phyloP scores from a whole-genome alignment of 2,329 filamentous ascomycete genomes.

The Xylariaceae sp. region DNA sequence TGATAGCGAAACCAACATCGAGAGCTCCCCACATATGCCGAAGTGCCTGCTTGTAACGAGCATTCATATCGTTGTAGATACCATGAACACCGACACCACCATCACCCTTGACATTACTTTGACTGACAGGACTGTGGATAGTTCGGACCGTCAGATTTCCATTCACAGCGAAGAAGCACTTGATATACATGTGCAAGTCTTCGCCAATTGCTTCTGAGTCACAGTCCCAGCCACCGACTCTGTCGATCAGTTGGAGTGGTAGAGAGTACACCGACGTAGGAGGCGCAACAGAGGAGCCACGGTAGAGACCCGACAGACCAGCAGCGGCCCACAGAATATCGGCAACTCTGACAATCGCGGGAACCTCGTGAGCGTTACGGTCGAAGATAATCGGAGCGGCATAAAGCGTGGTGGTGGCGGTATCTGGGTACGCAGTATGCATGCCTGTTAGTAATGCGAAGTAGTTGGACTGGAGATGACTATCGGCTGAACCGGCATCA shows the following conservation, averaged over 20 bases:
- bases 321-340: conserved; percentile 70
- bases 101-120: conserved; percentile 65
- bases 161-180: conserved; percentile 71
- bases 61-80: conserved; percentile 52
- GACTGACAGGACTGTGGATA: conserved; percentile 65
- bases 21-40: conserved; percentile 74
- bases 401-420: conserved; percentile 60
- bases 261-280: conserved; percentile 73
- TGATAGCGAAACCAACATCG: conserved; percentile 62
- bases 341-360: conserved; percentile 64
- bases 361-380: conserved; percentile 65
- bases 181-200: conserved; percentile 74
- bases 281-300: conserved; percentile 59
- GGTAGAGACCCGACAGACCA: conserved; percentile 65
- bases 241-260: conserved; percentile 61
- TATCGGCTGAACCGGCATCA: conserved; percentile 50
- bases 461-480: conserved; percentile 65
- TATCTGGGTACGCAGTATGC: conserved; percentile 57
- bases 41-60: conserved; percentile 67
- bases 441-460: conserved; percentile 61
- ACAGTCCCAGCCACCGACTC: conserved; percentile 69
- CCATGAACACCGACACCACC: conserved; percentile 50
- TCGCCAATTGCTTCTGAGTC: conserved; percentile 69
- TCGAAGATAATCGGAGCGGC: conserved; percentile 70
- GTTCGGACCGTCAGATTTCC: conserved; percentile 62